These are phyloP conservation scores for Trametes versicolor DNA, from an alignment of 1,284 basidiomycete species.

Conservation along the genomic window DNA sequence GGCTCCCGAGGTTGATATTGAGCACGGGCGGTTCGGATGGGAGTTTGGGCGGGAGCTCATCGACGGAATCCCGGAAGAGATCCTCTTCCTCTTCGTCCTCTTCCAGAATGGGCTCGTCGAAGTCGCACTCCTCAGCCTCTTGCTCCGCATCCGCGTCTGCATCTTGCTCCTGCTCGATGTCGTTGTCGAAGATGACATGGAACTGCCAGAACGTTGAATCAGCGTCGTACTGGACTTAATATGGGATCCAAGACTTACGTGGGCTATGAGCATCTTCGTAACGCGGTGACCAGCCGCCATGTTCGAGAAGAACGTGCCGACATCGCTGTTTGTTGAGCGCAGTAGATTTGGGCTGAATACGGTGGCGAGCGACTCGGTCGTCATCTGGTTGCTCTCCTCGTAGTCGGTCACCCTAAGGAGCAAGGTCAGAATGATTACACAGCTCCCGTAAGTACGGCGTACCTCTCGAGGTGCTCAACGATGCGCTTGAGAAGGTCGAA, in stretches of 20 bases:
- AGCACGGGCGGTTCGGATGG: slow-evolving; percentile 36
- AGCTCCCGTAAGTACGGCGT: background rate
- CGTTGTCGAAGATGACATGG: slow-evolving; percentile 62
- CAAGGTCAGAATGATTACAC: background rate
- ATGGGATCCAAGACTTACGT: slow-evolving; percentile 57
- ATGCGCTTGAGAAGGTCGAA: slow-evolving; percentile 81
- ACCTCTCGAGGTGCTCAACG: slow-evolving; percentile 85
- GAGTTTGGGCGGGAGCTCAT: slow-evolving; percentile 28
- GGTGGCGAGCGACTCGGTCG: slow-evolving; percentile 81
- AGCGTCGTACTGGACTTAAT: background rate
- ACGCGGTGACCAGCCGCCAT: slow-evolving; percentile 81
- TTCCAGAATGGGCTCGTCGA: slow-evolving; percentile 58
- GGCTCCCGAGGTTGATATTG: slow-evolving; percentile 37
- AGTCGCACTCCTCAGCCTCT: slow-evolving; percentile 50
- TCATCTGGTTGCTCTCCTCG: slow-evolving; percentile 89
- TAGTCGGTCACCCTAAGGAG: slow-evolving; percentile 77
- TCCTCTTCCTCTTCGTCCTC: slow-evolving; percentile 56
- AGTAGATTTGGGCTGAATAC: slow-evolving; percentile 85
- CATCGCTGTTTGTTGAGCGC: slow-evolving; percentile 76
- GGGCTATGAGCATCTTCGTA: slow-evolving; percentile 80
- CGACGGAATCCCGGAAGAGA: slow-evolving; percentile 31
- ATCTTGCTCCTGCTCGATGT: slow-evolving; percentile 51
- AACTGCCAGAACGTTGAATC: slow-evolving; percentile 42
- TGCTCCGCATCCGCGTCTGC: slow-evolving; percentile 45
- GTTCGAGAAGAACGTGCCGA: slow-evolving; percentile 77